Evolutionary conservation across 768 basidiomycete species (phyloP).

Genomic region (Leccinellum luteum): DNA sequence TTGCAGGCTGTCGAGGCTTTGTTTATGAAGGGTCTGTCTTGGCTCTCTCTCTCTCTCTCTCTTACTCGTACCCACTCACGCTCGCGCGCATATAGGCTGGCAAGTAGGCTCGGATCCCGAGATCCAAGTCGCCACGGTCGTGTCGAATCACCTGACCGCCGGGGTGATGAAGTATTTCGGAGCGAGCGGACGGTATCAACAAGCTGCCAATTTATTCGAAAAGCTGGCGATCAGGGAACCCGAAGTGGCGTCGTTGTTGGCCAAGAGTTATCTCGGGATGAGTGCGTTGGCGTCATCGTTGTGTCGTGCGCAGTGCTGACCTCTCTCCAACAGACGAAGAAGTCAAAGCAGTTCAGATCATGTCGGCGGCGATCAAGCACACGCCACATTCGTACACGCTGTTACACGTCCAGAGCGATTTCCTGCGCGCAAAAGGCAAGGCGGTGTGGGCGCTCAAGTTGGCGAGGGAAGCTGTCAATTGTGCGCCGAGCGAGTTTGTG

Average conservation of each 20-base stretch:
- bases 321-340: slow-evolving; percentile 82
- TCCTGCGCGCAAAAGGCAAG: slow-evolving; percentile 82
- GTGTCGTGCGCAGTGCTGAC: not conserved
- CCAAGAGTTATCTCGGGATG: slow-evolving; percentile 93
- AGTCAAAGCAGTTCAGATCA: slow-evolving; percentile 96
- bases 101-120: slow-evolving; percentile 98
- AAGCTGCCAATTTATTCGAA: slow-evolving; percentile 91
- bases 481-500: slow-evolving; percentile 97
- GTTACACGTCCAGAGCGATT: slow-evolving; percentile 93
- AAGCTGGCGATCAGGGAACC: slow-evolving; percentile 83
- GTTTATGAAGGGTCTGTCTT: slow-evolving; percentile 71
- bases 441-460: slow-evolving; percentile 87
- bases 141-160: slow-evolving; percentile 94
- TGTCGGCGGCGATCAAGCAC: slow-evolving; percentile 76
- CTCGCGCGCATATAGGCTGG: slow-evolving; percentile 67
- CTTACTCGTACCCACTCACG: not conserved
- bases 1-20: slow-evolving; percentile 86
- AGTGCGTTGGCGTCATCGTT: slow-evolving; percentile 53
- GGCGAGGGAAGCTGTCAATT: slow-evolving; percentile 94
- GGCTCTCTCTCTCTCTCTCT: not conserved
- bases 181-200: slow-evolving; percentile 82
- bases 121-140: slow-evolving; percentile 95
- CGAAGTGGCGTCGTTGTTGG: slow-evolving; percentile 85
- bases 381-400: slow-evolving; percentile 93
- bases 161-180: slow-evolving; percentile 97